phyloP scores from a whole-genome alignment of 129 eudicot genomes.

The Dittrichia graveolens region DNA sequence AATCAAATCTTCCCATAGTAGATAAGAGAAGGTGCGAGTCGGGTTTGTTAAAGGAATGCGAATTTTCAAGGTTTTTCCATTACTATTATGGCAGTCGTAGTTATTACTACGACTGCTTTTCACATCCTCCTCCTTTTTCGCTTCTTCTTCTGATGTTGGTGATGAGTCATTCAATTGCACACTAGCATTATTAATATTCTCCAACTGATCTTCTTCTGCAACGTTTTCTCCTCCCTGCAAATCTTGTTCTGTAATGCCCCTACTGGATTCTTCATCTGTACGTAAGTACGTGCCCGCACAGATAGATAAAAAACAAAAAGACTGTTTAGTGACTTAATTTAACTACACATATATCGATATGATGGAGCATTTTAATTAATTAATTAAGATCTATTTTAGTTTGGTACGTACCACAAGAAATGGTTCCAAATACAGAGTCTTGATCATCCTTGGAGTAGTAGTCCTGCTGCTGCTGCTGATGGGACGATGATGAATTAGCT shows the following conservation, averaged over 20 bases:
- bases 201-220: constrained; percentile 18
- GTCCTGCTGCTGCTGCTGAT: neutral
- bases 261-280: constrained; percentile 62
- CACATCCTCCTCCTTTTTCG: constrained; percentile 30
- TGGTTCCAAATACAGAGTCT: constrained; percentile 70
- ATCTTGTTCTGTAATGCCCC: constrained; percentile 55
- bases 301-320: neutral
- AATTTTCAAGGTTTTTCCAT: constrained; percentile 72
- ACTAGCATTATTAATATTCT: constrained; percentile 33
- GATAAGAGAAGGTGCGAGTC: constrained; percentile 75
- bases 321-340: constrained; percentile 3
- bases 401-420: constrained; percentile 73
- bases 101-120: constrained; percentile 37
- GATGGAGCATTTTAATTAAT: too few species aligned
- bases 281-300: neutral
- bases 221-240: constrained; percentile 42
- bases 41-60: constrained; percentile 92
- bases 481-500: constrained; percentile 33
- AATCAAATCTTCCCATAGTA: constrained; percentile 85
- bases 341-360: too few species aligned
- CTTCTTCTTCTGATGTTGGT: constrained; percentile 48
- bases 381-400: neutral
- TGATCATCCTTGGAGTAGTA: constrained; percentile 61
- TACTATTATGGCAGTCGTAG: constrained; percentile 23
- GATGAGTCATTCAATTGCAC: constrained; percentile 36